These are phyloP conservation scores for Afroboletus lepidellus DNA, from an alignment of 1,284 basidiomycete genomes.

Conservation along the genomic window DNA sequence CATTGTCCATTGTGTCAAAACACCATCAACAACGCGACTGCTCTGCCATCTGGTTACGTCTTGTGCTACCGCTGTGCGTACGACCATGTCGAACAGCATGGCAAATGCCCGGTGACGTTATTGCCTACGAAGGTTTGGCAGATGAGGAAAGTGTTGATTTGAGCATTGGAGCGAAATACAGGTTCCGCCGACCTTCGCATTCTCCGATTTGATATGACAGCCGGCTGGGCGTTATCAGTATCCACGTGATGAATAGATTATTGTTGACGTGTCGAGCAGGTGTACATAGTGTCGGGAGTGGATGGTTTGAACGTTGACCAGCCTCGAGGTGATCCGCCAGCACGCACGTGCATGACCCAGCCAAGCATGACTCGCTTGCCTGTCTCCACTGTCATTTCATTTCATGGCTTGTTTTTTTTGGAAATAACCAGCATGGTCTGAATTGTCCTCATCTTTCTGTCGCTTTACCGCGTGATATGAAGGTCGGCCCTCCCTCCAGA, in stretches of 20 bases:
- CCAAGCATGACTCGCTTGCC: neutral
- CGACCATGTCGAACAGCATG: conserved; percentile 77
- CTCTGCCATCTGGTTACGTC: conserved; percentile 90
- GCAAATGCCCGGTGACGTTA: conserved; percentile 86
- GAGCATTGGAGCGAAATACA: conserved; percentile 17
- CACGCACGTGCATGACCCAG: conserved; percentile 30
- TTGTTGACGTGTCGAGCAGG: neutral
- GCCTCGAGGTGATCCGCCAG: conserved; percentile 7
- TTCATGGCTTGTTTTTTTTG: conserved; percentile 7
- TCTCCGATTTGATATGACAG: conserved; percentile 13
- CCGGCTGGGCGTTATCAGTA: conserved; percentile 7
- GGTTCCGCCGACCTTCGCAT: conserved; percentile 1
- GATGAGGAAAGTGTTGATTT: conserved; percentile 84
- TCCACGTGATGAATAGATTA: conserved; percentile 8
- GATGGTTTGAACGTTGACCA: neutral
- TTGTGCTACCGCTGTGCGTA: conserved; percentile 95
- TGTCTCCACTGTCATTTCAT: conserved; percentile 16
- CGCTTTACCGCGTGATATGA: conserved; percentile 24
- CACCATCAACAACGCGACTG: conserved; percentile 83
- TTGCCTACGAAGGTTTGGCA: conserved; percentile 74
- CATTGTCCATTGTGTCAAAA: conserved; percentile 81
- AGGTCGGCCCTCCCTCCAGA: conserved; percentile 21
- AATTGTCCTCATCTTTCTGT: conserved; percentile 13
- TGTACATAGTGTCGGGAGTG: neutral
- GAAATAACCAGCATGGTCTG: conserved; percentile 30